Conservation (phyloP, 148 eudicot genomes). For the Drosera capensis region DNA sequence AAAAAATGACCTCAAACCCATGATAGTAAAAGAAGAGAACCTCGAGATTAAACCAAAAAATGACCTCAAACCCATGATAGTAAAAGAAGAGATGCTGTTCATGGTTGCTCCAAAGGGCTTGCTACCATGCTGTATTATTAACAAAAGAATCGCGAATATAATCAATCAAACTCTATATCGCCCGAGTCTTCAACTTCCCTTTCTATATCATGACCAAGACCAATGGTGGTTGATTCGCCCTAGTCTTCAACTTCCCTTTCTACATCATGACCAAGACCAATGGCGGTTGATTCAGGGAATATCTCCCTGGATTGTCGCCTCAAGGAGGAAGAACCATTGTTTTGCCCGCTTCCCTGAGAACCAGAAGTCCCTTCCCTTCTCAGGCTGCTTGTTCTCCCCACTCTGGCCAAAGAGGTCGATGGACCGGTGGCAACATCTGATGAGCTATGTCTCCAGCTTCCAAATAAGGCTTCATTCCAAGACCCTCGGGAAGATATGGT, state of each 20-base stretch:
- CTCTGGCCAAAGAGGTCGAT: conserved; percentile 13
- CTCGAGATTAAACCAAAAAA: no score
- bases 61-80: conserved; percentile 1
- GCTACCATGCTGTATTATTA: conserved; percentile 24
- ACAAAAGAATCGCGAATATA: conserved; percentile 50
- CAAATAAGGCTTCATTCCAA: conserved; percentile 82
- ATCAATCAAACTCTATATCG: conserved; percentile 3
- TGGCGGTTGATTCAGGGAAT: conserved; percentile 56
- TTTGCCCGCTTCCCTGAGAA: conserved; percentile 64
- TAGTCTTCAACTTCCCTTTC: conserved; percentile 26
- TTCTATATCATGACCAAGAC: no score
- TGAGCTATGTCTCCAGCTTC: conserved; percentile 86
- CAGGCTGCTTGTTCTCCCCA: conserved; percentile 32
- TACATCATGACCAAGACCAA: conserved; percentile 17
- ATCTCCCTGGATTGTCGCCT: conserved; percentile 62
- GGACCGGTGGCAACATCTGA: conserved; percentile 42
- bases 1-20: no score
- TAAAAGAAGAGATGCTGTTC: conserved; percentile 10
- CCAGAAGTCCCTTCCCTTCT: conserved; percentile 46
- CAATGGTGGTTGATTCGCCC: no score
- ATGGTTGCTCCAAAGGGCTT: conserved; percentile 18
- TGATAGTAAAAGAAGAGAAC: no score
- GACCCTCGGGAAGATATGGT: conserved; percentile 79
- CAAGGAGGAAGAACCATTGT: conserved; percentile 45
- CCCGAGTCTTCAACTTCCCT: no score